Evolutionary conservation across 140 eudicot genomes (phyloP).

Genomic region (Ambrosia hybrid): DNA sequence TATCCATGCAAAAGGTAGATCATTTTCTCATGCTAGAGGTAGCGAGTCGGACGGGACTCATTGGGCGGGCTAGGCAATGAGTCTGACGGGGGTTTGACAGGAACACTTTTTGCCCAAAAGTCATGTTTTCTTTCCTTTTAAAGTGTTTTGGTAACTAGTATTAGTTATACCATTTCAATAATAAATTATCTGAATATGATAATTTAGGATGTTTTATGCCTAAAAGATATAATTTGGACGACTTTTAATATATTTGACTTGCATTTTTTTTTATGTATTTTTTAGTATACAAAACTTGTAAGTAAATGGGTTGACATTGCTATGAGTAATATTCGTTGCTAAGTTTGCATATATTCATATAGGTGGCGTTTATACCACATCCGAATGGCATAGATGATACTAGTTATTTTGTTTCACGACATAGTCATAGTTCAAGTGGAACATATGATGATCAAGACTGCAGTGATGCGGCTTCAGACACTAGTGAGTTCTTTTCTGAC

Average conservation of each 20-base stretch:
- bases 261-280: too few species aligned
- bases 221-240: background rate
- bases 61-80: background rate
- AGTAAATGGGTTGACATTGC: background rate
- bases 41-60: background rate
- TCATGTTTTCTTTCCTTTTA: background rate
- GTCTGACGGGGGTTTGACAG: background rate
- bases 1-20: slow-evolving; percentile 68
- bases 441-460: slow-evolving; percentile 45
- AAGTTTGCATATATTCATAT: slow-evolving; percentile 16
- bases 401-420: slow-evolving; percentile 78
- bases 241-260: background rate
- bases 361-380: slow-evolving; percentile 90
- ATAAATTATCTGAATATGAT: background rate
- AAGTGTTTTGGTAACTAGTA: background rate
- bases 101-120: background rate
- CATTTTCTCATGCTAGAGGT: slow-evolving; percentile 6
- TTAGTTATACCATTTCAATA: background rate
- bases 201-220: background rate
- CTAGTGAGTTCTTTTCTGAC: slow-evolving; percentile 46
- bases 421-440: slow-evolving; percentile 47
- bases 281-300: background rate
- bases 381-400: slow-evolving; percentile 78
- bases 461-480: slow-evolving; percentile 61
- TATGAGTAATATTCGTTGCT: background rate